Base-by-base conservation (phyloP, 768 basidiomycete species). In the Termitomyces eurrhizus region DNA sequence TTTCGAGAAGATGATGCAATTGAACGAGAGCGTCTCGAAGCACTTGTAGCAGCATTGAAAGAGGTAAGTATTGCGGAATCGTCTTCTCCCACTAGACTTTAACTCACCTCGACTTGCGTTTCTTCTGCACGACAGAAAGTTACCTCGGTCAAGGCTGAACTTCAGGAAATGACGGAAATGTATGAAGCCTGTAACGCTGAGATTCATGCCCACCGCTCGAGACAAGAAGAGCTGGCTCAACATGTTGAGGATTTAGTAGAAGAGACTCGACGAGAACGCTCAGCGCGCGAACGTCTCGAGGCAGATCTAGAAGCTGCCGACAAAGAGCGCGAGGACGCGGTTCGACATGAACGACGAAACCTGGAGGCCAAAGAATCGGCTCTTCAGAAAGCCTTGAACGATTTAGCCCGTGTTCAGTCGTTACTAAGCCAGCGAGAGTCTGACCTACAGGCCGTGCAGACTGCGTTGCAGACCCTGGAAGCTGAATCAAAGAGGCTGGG, bases 401-500 rank as follows among this genome's bases (percentile, higher is more conserved):
- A 87, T 59, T 79, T 91, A 2, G 77, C 86, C 4, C 82, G 87
- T 36, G 77, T 78, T 8, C 84, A 90, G 64, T 79, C 80, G 0
- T 75, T 89, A 9, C 79, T 97, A 0, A 74, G 77, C 3, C 85
- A 89, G 64, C 85, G 92, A 41, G 92, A 95, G 60, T 69, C 78
- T 0, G 95, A 98, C 67, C 74, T 98, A 13, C 76, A 77, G 1
- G 81, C 84, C 0, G 83, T 97, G 3, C 91, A 97, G 67, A 73
- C 72, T 7, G 87, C 87, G 0, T 75, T 97, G n/a, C 82, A 85
- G 63, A 72, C 78, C 1, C 72, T 91, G 51, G 93, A 97, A 68
- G 77, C 80, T 33, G 92, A 95, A 71, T 85, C 87, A 26, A 88
- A 88, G 74, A 81, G 85, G 59, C 80, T 88, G 0, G 95, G 95